Conservation (phyloP, 306 rosid genomes). For the Medicago ruthenica region DNA sequence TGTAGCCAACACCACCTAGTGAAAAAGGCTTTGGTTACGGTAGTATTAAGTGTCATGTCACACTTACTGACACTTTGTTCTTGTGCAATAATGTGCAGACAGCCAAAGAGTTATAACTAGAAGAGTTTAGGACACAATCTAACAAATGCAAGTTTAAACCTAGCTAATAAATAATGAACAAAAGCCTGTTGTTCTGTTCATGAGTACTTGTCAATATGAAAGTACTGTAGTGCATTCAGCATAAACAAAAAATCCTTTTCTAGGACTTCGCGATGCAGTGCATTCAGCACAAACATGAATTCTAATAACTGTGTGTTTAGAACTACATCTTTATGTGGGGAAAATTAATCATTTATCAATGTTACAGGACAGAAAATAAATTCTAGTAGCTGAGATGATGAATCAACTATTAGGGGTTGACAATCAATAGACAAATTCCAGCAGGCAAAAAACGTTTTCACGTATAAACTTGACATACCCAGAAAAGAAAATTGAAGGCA, state of each 20-base stretch:
- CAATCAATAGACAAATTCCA: background rate
- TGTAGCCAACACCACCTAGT: background rate
- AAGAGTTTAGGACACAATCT: background rate
- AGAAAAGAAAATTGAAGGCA: background rate
- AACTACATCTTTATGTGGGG: background rate
- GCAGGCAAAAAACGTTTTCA: background rate
- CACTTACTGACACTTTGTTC: background rate
- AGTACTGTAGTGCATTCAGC: background rate
- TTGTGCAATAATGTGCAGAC: background rate
- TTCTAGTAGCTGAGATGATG: background rate
- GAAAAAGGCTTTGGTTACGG: background rate
- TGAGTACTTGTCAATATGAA: background rate
- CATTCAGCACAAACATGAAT: background rate
- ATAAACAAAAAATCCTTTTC: background rate
- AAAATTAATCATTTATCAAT: background rate
- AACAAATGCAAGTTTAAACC: background rate
- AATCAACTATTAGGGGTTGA: background rate
- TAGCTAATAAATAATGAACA: background rate
- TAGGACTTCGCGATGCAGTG: background rate
- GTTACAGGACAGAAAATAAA: background rate
- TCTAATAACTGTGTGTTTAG: background rate
- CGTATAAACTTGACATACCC: background rate
- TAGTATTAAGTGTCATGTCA: background rate
- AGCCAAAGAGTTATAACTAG: background rate
- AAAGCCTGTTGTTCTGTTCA: background rate